A percentile compares a stretch with the other conserved stretches of the same genome.
Evolutionary conservation across 176 grass and related monocot species (phyloP).

Genomic region (Cocos nucifera): DNA sequence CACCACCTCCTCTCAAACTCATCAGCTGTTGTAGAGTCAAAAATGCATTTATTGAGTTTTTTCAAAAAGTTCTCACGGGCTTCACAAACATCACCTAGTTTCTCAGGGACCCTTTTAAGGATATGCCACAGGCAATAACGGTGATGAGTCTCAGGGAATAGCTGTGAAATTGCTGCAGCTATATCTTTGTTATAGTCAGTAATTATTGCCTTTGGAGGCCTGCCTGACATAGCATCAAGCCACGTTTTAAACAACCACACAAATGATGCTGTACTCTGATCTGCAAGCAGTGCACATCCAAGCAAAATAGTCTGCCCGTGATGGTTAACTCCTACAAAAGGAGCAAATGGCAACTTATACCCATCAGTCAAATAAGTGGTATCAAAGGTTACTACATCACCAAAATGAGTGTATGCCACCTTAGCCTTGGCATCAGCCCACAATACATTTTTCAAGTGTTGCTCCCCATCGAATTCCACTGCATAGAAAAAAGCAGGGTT

Average conservation of each 20-base stretch:
- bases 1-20: no score
- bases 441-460: not conserved
- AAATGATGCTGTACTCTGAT: not conserved
- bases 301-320: not conserved
- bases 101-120: not conserved
- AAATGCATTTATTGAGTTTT: no score
- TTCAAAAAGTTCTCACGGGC: not conserved
- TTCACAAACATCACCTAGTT: not conserved
- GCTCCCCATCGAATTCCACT: no score
- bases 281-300: not conserved
- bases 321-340: not conserved
- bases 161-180: not conserved
- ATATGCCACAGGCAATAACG: constrained; percentile 1
- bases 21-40: no score
- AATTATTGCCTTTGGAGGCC: not conserved
- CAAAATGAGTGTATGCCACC: not conserved
- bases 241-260: not conserved
- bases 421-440: not conserved
- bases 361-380: not conserved
- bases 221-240: not conserved
- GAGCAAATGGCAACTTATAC: not conserved
- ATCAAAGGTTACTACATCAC: not conserved
- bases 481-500: no score
- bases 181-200: not conserved
- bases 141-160: not conserved